Base-by-base conservation (phyloP, 257 asterid genomes). In the Penstemon barbatus region DNA sequence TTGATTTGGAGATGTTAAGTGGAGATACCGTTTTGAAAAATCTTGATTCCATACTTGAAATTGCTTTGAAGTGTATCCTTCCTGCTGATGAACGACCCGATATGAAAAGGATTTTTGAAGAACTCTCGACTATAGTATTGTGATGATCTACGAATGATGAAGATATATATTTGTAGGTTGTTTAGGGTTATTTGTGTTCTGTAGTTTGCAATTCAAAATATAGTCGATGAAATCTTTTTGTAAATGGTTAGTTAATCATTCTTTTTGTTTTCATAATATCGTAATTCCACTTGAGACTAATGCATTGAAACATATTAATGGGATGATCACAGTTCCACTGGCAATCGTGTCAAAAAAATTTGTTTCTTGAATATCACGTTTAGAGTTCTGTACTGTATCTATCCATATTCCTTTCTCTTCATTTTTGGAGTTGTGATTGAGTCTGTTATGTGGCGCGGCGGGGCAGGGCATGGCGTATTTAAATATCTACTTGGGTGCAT, bases 11-110 rank as follows among this genome's bases (percentile, higher is more conserved):
- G 52, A 62, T 84, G 37, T 39, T 84, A 12, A 72, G 49, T 43
- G 51, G 36, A 7, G 90, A 70, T 56, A 40, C 60, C 19, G 54
- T 70, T 13, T 57, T 63, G 7, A 69, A 63, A 19, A 73, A 61
- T 59, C 86, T 88, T 8, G 86, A 83, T 39, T 74, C 49, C 4
- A 83, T 85, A 83, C 90, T 90, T 62, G 73, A 64, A 59, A 74
- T 86, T 73, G 96, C 96, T 50, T 83, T 90, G 7, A 82, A 80
- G 60, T 90, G 97, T 40, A 81, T 87, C 46, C 91, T 84, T 53
- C 87, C 97, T 3, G 96, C 95, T 4, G 93, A 80, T 38, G 95
- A 88, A 66, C 80, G 97, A 63, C 96, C 95, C 51, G 96, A 88
- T 70, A 82, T 91, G 89, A 85, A 66, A 56, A 73, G 69, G 87